Percentiles rank a stretch among this genome's conserved stretches.
Evolutionary conservation across 2,329 filamentous ascomycete species (phyloP).

Genomic region (Phoma sp.): DNA sequence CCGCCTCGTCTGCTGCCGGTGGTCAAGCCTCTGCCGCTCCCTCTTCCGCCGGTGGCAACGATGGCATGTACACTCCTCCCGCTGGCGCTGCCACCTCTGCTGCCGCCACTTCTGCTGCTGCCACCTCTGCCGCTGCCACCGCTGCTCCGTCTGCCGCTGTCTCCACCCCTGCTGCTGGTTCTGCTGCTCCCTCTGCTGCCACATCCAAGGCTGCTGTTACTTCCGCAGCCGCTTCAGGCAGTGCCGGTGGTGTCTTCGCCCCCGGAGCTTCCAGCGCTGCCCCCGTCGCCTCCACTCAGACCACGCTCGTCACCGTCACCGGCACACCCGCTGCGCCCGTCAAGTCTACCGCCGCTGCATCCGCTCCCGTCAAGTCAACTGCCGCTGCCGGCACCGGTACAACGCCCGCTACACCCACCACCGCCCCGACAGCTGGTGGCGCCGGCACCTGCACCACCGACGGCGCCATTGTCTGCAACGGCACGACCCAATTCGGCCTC

Average conservation of each 20-base stretch:
- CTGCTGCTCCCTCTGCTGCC: conserved; percentile 7
- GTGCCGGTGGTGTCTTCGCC: conserved; percentile 41
- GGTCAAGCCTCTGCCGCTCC: conserved; percentile 33
- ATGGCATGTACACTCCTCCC: conserved; percentile 15
- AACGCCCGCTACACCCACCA: conserved; percentile 15
- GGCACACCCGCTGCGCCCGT: conserved; percentile 23
- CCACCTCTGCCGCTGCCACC: conserved; percentile 5
- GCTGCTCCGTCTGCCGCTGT: not conserved
- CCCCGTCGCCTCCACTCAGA: conserved; percentile 29
- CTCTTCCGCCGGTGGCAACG: conserved; percentile 16
- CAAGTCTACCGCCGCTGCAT: conserved; percentile 1
- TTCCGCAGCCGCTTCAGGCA: conserved; percentile 20
- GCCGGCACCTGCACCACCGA: conserved; percentile 35
- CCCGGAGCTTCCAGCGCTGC: conserved; percentile 37
- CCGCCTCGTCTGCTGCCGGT: conserved; percentile 24
- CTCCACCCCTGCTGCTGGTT: conserved; percentile 4
- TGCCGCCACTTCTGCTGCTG: conserved; percentile 8
- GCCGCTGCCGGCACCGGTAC: conserved; percentile 18
- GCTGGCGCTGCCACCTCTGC: conserved; percentile 12
- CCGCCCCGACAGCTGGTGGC: conserved; percentile 3
- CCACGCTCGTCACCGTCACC: conserved; percentile 41
- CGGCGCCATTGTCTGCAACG: conserved; percentile 51
- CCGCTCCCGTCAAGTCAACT: no score
- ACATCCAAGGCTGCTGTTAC: conserved; percentile 3
- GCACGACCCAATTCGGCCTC: conserved; percentile 50